Evolutionary conservation across 768 basidiomycete species (phyloP), one percentile per base, ranked within the genome.

Genomic region (Russula lepida): DNA sequence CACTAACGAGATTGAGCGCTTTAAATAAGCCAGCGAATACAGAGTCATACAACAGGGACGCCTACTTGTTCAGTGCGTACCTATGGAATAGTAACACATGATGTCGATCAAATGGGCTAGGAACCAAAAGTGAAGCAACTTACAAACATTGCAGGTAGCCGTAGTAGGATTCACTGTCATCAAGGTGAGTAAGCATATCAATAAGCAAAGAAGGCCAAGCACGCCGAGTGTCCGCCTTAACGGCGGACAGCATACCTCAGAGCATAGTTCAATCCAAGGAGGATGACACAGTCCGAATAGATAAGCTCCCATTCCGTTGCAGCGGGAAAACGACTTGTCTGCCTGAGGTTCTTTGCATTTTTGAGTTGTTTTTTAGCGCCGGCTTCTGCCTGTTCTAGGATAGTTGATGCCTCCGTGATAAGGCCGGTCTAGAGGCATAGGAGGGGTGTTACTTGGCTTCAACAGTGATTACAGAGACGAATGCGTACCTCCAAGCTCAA

Each of bases 81-180:
- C 78, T 78, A 58, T 17, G 11, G 69, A 66, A n/a, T 27, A 15
- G 32, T 6, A 19, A 49, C 4, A 32, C 19, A 13, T 19, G 68
- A 65, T 15, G 58, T 60, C 48, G 28, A 17, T 30, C 2, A 27
- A 30, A 25, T 6, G 37, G 13, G 23, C 21, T 48, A 51, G 0
- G 37, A 50, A 25, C 11, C 54, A 51, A 48, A 17, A 21, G 50
- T 19, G n/a, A 17, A 23, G 61, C 64, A 9, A 78, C 78, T 71
- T 71, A 89, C 82, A 89, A 76, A 75, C 87, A 89, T 66, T 89
- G 87, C 8, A 89, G 66, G 69, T 90, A 90, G 35, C 88, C 89
- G 76, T 81, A 83, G 70, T 89, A 89, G 1, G 84, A 83, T 72
- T 90, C 88, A 58, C 86, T 88, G 58, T n/a, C 27, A 65, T 54